Evolutionary conservation across 768 basidiomycete species (phyloP), one percentile per base, ranked within the genome.

Genomic region (Tricholoma saponaceum): DNA sequence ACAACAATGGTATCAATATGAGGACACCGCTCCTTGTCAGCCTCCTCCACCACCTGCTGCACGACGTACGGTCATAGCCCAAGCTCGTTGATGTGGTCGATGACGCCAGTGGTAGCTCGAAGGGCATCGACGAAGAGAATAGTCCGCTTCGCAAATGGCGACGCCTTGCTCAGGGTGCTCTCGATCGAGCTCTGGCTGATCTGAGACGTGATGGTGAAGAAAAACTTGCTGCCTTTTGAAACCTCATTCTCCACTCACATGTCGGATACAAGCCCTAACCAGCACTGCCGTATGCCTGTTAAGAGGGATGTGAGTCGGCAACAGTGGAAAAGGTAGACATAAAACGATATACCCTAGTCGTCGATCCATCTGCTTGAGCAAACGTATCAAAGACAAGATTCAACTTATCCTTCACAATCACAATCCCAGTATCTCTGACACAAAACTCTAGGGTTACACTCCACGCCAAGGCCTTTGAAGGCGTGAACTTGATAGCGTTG

Each of bases 371-470:
- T 0, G 97, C 97, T 69, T 98, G 97, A 63, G 92, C 93, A 75
- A 99, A 99, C 1, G 97, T 98, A 68, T 99, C 97, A 74, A 98
- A 99, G 70, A 98, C 98, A 67, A 98, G 78, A 67, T 95, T 96
- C 62, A 98, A 76, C 77, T 98, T 98, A 72, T 98, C 97, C 69
- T 95, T 94, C 56, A 95, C 94, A 69, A 99, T 98, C 54, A n/a
- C n/a, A n/a, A n/a, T n/a, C n/a, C n/a, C n/a, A n/a, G n/a, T n/a
- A n/a, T n/a, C n/a, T n/a, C n/a, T 97, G n/a, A n/a, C n/a, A n/a
- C n/a, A n/a, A n/a, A n/a, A n/a, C n/a, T n/a, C n/a, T n/a, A n/a
- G n/a, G n/a, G n/a, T n/a, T n/a, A n/a, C n/a, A n/a, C n/a, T n/a
- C n/a, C n/a, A n/a, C n/a, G n/a, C n/a, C n/a, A n/a, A n/a, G n/a